Evolutionary conservation across 352 stramenopile genomes (phyloP).

Genomic region (Pythium oligandrum): DNA sequence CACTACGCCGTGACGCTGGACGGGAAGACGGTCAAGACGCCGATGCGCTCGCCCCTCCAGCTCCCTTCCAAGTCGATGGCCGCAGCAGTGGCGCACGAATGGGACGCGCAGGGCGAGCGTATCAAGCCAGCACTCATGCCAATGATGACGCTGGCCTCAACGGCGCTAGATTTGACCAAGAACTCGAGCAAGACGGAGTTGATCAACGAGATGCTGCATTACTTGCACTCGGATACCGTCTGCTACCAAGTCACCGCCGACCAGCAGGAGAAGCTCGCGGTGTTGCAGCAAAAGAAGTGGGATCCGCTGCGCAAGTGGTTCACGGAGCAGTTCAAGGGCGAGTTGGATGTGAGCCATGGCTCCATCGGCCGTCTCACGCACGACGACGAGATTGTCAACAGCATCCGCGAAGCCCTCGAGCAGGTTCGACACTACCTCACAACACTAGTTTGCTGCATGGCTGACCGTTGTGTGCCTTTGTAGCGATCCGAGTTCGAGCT

Average conservation of each 20-base stretch:
- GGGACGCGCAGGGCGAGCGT: conserved; percentile 70
- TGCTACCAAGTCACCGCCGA: conserved; percentile 82
- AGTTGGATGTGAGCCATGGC: conserved; percentile 80
- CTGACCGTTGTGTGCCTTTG: no score
- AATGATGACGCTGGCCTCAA: conserved; percentile 85
- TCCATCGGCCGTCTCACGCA: conserved; percentile 65
- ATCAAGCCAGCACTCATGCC: conserved; percentile 83
- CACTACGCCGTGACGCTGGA: conserved; percentile 74
- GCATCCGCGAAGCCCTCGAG: conserved; percentile 57
- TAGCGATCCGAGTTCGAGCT: conserved; percentile 75
- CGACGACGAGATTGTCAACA: conserved; percentile 50
- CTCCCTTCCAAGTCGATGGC: conserved; percentile 68
- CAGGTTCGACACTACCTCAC: conserved; percentile 24
- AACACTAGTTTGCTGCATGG: no score
- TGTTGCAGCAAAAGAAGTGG: conserved; percentile 84
- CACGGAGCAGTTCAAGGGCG: conserved; percentile 54
- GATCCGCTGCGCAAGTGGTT: conserved; percentile 83
- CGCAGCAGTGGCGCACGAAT: conserved; percentile 73
- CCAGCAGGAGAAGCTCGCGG: conserved; percentile 78
- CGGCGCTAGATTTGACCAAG: conserved; percentile 59
- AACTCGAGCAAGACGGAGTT: conserved; percentile 53
- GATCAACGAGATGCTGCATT: conserved; percentile 82
- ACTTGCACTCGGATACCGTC: conserved; percentile 86
- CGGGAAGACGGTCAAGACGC: conserved; percentile 80
- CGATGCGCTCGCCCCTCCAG: conserved; percentile 48